Percentiles rank a stretch among this genome's conserved stretches.
Conservation (phyloP, 306 rosid species). For the Citrullus amarus region DNA sequence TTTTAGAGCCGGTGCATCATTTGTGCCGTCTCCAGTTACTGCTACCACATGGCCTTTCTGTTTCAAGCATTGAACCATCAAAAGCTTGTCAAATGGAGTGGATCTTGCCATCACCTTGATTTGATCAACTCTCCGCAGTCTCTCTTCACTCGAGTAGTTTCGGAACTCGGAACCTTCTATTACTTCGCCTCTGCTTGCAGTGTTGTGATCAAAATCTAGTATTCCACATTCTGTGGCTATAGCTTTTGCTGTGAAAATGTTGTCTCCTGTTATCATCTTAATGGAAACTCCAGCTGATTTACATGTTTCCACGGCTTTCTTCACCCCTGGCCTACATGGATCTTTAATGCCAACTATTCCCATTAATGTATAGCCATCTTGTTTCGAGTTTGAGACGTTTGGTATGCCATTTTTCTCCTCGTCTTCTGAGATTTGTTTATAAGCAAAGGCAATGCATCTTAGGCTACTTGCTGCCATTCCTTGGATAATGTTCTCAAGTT, state of each 20-base stretch:
- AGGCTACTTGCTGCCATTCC: conserved; percentile 89
- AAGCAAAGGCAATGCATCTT: conserved; percentile 75
- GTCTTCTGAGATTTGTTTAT: conserved; percentile 30
- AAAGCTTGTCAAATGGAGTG: conserved; percentile 68
- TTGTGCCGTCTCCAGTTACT: conserved; percentile 87
- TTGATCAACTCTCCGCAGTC: conserved; percentile 49
- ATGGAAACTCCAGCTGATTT: conserved; percentile 58
- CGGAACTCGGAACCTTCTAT: conserved; percentile 67
- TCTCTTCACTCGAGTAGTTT: conserved; percentile 49
- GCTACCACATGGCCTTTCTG: conserved; percentile 73
- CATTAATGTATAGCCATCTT: conserved; percentile 47
- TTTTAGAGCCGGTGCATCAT: conserved; percentile 77
- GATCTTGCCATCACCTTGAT: conserved; percentile 85
- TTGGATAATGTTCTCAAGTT: conserved; percentile 42
- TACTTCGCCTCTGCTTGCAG: conserved; percentile 27
- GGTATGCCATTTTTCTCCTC: conserved; percentile 15
- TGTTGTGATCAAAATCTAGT: conserved; percentile 15
- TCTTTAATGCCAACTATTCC: conserved; percentile 82
- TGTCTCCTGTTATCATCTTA: conserved; percentile 88
- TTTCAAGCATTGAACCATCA: conserved; percentile 74
- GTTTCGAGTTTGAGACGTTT: conserved; percentile 20
- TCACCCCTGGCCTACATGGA: conserved; percentile 60
- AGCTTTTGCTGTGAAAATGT: conserved; percentile 80
- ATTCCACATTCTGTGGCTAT: conserved; percentile 88
- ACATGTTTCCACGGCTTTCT: conserved; percentile 49